Conservation (phyloP, 163 green algal genomes). For the Chloroidium sp. region DNA sequence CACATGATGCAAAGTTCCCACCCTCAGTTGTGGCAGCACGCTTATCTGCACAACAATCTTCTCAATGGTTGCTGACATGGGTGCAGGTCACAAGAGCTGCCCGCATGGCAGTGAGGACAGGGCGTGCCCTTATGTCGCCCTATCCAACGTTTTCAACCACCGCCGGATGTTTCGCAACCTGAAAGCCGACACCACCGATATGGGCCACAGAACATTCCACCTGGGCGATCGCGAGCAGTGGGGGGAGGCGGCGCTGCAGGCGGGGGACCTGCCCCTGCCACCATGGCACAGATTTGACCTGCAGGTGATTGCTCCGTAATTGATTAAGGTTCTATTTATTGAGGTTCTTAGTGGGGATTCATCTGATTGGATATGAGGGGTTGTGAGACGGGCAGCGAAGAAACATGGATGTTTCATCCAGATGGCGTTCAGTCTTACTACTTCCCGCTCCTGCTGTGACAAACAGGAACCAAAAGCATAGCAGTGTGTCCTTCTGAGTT, state of each 20-base stretch:
- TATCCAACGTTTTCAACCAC: not conserved
- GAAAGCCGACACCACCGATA: not conserved
- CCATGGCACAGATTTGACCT: not conserved
- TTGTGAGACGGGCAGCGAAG: not conserved
- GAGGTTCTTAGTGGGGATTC: constrained; percentile 6
- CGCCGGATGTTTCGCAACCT: not conserved
- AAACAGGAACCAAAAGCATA: constrained; percentile 1
- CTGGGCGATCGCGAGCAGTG: not conserved
- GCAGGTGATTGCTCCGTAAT: not conserved
- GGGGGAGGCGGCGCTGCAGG: not conserved
- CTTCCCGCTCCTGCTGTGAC: too few relatives aligned
- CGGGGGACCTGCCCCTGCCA: not conserved
- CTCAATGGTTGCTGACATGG: constrained; percentile 1
- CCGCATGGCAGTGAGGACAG: not conserved
- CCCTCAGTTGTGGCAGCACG: too few relatives aligned
- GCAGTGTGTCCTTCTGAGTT: not conserved
- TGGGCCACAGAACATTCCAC: not conserved
- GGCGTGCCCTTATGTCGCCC: not conserved
- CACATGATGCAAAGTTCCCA: too few relatives aligned
- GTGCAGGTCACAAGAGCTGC: not conserved
- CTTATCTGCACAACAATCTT: not conserved
- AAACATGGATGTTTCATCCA: not conserved
- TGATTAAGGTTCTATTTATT: not conserved
- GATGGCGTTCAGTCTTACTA: too few relatives aligned
- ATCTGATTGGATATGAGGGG: constrained; percentile 14